Evolutionary conservation across 2,329 filamentous ascomycete species (phyloP), one percentile per base, ranked within the genome.

Genomic region (Botrytis galanthina): DNA sequence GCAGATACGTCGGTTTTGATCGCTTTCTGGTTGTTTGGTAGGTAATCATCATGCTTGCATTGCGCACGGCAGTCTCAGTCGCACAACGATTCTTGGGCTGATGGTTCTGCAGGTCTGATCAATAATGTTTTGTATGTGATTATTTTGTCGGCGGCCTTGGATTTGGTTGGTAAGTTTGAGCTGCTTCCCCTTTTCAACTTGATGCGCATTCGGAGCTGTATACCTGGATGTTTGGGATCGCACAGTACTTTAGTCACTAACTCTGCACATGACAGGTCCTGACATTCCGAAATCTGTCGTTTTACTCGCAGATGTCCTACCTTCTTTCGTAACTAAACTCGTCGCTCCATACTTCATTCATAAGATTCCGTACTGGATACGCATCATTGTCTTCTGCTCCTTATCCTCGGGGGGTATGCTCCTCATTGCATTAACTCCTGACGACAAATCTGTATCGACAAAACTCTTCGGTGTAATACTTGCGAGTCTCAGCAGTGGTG

Each of bases 51-150:
- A 7, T n/a, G 59, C 48, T 76, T 54, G 22, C 14, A n/a, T 42
- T 57, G 66, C 35, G 9, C 66, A 57, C 37, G 10, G 26, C 35
- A 39, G 35, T 16, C 32, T 3, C 18, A 20, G 35, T 69, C 37
- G 37, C 26, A 32, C 48, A 57, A 32, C 26, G n/a, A 35, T 44
- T 3, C 37, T 59, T 29, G 46, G 72, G 18, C 44, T 51, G 32
- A n/a, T 62, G 14, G 3, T 26, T 44, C 1, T 68, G n/a, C 64
- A 95, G 93, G 93, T 70, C 85, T 96, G 29, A 96, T 98, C 81
- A 98, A 99, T 84, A 98, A 98, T 84, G 93, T 98, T 78, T 92
- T 98, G 84, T 98, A 98, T 83, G 95, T 98, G 73, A 93, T 98
- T 82, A 96, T 98, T 81, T 92, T 99, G 79, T 97, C 94, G 44